Conservation (phyloP, 495 filamentous ascomycete genomes). For the Neurospora cerealis region DNA sequence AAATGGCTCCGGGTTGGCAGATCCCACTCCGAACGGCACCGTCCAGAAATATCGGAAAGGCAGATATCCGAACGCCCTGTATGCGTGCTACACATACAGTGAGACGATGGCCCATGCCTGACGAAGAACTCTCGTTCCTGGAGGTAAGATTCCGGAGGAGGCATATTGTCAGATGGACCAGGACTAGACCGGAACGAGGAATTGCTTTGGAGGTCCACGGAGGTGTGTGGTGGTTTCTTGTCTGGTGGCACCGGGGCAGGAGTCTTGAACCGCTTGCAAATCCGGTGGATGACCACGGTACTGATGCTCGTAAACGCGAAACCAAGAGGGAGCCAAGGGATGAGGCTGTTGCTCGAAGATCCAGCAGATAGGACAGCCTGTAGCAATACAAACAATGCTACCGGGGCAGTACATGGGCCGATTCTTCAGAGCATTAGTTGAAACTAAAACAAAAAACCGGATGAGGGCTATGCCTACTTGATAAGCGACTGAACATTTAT, state of each 20-base stretch:
- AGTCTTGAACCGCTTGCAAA: background rate
- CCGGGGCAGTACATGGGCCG: slow-evolving; percentile 10
- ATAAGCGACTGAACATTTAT: background rate
- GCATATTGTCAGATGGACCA: background rate
- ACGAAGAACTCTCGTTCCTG: slow-evolving; percentile 3
- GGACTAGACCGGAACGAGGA: background rate
- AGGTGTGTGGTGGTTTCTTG: background rate
- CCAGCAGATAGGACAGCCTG: slow-evolving; percentile 8
- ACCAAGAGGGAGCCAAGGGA: slow-evolving; percentile 19
- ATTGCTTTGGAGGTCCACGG: slow-evolving; percentile 1
- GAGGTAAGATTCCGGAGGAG: slow-evolving; percentile 3
- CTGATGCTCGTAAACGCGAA: slow-evolving; percentile 9
- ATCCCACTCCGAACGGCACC: slow-evolving; percentile 11
- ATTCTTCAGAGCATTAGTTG: slow-evolving; percentile 4
- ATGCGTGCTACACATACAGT: slow-evolving; percentile 1
- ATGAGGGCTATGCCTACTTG: background rate
- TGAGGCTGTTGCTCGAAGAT: slow-evolving; percentile 7
- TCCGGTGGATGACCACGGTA: slow-evolving; percentile 8
- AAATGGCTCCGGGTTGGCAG: slow-evolving; percentile 8
- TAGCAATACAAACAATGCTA: slow-evolving; percentile 10
- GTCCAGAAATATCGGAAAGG: slow-evolving; percentile 6
- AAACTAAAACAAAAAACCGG: background rate
- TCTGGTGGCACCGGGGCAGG: background rate
- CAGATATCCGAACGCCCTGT: slow-evolving; percentile 10
- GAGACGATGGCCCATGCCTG: slow-evolving; percentile 10